A percentile compares a stretch with the other conserved stretches of the same genome.
Conservation (phyloP, 2,329 filamentous ascomycete genomes). For the Aspergillus fumigatus region DNA sequence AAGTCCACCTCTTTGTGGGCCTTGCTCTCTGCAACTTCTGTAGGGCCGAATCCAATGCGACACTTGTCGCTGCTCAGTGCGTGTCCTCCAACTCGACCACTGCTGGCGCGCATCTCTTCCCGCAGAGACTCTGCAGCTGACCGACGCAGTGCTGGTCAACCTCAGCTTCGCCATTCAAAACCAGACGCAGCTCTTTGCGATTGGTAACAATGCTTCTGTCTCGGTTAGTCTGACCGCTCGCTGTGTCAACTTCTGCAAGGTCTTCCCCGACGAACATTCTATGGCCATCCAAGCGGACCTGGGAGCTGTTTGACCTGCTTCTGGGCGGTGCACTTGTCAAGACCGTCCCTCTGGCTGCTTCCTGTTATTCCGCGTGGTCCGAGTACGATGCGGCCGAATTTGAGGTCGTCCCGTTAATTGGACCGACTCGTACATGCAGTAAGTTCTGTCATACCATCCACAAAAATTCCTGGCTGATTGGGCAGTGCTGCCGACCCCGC, state of each 20-base stretch:
- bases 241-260: conserved; percentile 16
- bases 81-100: background rate
- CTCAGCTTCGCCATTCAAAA: conserved; percentile 15
- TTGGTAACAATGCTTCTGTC: conserved; percentile 12
- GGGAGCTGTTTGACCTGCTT: conserved; percentile 20
- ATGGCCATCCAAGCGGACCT: conserved; percentile 20
- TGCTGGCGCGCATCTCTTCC: conserved; percentile 19
- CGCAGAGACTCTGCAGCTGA: conserved; percentile 24
- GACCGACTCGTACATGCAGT: conserved; percentile 25
- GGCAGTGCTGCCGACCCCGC: conserved; percentile 19
- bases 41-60: conserved; percentile 8
- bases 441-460: background rate
- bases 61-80: conserved; percentile 5
- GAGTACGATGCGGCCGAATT: conserved; percentile 21
- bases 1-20: conserved; percentile 2
- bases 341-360: conserved; percentile 23
- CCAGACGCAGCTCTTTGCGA: conserved; percentile 18
- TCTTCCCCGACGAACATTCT: conserved; percentile 20
- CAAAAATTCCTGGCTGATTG: background rate
- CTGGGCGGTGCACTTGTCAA: conserved; percentile 22
- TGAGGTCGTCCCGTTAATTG: conserved; percentile 16
- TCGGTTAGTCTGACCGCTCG: background rate
- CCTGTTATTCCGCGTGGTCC: conserved; percentile 23
- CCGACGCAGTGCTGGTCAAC: conserved; percentile 15
- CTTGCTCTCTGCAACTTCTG: conserved; percentile 12